These are phyloP conservation scores for Rhodomyrtus tomentosa DNA, from an alignment of 345 rosid genomes.

Conservation along the genomic window DNA sequence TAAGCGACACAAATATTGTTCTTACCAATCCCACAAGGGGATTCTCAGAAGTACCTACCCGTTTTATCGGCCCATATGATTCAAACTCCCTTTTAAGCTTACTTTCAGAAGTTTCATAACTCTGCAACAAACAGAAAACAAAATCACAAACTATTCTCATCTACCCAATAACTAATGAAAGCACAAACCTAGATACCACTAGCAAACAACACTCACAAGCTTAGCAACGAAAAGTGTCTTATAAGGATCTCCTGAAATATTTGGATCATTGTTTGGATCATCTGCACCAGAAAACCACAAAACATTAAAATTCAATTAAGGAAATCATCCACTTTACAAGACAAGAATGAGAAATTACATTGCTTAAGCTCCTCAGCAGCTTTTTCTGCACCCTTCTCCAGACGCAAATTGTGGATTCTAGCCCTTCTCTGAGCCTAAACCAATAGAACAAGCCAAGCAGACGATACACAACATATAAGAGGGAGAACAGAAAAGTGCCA, in stretches of 20 bases:
- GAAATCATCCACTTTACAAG: neutral
- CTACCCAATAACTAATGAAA: neutral
- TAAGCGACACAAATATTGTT: slow-evolving; percentile 18
- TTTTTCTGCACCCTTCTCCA: slow-evolving; percentile 82
- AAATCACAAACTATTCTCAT: neutral
- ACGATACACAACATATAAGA: neutral
- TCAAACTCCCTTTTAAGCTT: slow-evolving; percentile 99
- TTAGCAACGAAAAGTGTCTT: slow-evolving; percentile 94
- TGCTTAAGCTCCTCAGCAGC: slow-evolving; percentile 71
- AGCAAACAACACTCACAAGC: slow-evolving; percentile 45
- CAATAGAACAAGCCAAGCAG: neutral
- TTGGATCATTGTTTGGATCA: slow-evolving; percentile 75
- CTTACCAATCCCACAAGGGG: slow-evolving; percentile 79
- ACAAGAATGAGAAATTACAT: slow-evolving; percentile 26
- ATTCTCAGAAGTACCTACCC: slow-evolving; percentile 81
- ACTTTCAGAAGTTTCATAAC: slow-evolving; percentile 94
- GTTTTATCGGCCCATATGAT: slow-evolving; percentile 95
- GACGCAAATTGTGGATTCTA: slow-evolving; percentile 60
- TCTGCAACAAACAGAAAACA: slow-evolving; percentile 36
- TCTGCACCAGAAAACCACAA: slow-evolving; percentile 29
- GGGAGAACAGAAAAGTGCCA: neutral
- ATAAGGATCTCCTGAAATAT: slow-evolving; percentile 92
- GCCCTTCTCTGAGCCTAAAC: slow-evolving; percentile 61
- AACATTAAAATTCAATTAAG: neutral
- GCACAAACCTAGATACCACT: neutral